phyloP scores from a whole-genome alignment of 768 basidiomycete genomes.

The Daedalea quercina region DNA sequence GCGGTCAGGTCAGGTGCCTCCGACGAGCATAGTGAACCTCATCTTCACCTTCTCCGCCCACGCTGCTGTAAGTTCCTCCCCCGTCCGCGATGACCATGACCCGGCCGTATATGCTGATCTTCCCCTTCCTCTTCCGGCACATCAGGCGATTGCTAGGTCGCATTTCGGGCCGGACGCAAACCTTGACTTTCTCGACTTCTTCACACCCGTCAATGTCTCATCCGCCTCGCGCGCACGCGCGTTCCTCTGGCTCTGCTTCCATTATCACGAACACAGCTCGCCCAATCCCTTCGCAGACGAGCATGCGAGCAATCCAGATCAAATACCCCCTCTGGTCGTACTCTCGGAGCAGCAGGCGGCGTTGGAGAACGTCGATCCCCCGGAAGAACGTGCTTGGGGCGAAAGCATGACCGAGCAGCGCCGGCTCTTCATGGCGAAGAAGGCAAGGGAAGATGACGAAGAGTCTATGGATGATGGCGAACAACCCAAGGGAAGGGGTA shows the following conservation, averaged over 20 bases:
- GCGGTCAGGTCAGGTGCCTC: conserved; percentile 44
- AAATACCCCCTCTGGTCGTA: conserved; percentile 21
- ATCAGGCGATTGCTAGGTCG: conserved; percentile 26
- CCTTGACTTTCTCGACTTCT: conserved; percentile 36
- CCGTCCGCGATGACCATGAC: not conserved
- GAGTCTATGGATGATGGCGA: not conserved
- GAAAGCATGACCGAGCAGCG: conserved; percentile 33
- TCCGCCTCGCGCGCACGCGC: conserved; percentile 36
- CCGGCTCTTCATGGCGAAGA: conserved; percentile 29
- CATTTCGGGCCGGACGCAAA: conserved; percentile 28
- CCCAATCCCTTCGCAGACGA: conserved; percentile 34
- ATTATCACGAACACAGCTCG: conserved; percentile 35
- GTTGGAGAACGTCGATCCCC: conserved; percentile 39
- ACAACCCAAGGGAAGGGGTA: conserved; percentile 1
- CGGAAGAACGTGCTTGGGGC: conserved; percentile 35
- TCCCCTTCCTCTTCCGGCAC: not conserved
- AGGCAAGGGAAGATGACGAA: conserved; percentile 15
- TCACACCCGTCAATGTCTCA: conserved; percentile 33
- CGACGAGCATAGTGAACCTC: conserved; percentile 65
- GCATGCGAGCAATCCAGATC: conserved; percentile 20
- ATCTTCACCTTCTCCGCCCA: conserved; percentile 65
- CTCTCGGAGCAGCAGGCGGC: conserved; percentile 26
- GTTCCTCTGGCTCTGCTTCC: conserved; percentile 42
- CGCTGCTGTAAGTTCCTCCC: conserved; percentile 25
- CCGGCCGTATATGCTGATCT: not conserved